phyloP scores from a whole-genome alignment of 129 eudicot genomes.

The Gnaphalium uliginosum region DNA sequence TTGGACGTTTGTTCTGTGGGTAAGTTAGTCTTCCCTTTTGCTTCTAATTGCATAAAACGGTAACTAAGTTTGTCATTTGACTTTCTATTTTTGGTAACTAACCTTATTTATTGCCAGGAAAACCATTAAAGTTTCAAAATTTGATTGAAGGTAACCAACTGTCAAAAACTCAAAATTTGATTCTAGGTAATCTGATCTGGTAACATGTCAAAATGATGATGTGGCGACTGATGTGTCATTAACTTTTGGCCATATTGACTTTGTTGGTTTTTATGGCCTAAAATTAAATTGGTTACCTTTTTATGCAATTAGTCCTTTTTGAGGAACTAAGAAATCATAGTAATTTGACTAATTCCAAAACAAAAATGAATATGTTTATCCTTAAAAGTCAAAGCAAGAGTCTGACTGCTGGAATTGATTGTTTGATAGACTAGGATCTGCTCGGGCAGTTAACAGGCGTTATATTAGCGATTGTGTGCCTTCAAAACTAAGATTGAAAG shows the following conservation, averaged over 20 bases:
- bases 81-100: no score
- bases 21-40: conserved; percentile 24
- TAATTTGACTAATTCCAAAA: neutral
- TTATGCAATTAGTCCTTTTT: no score
- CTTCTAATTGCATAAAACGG: no score
- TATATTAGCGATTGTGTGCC: conserved; percentile 72
- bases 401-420: conserved; percentile 16
- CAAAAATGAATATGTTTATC: conserved; percentile 9
- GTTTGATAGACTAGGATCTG: conserved; percentile 56
- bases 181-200: neutral
- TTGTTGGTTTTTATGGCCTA: no score
- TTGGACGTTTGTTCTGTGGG: conserved; percentile 68
- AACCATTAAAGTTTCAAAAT: no score
- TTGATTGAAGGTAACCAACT: no score
- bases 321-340: neutral
- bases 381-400: neutral
- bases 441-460: conserved; percentile 67
- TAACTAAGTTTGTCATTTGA: no score
- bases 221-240: neutral
- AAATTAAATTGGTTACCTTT: no score
- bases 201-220: neutral
- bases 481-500: conserved; percentile 51
- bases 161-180: no score
- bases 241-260: no score
- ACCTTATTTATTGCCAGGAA: no score